Evolutionary conservation across 179 eudicot genomes (phyloP), one percentile per base, ranked within the genome.

Genomic region (Carnegiea gigantea): DNA sequence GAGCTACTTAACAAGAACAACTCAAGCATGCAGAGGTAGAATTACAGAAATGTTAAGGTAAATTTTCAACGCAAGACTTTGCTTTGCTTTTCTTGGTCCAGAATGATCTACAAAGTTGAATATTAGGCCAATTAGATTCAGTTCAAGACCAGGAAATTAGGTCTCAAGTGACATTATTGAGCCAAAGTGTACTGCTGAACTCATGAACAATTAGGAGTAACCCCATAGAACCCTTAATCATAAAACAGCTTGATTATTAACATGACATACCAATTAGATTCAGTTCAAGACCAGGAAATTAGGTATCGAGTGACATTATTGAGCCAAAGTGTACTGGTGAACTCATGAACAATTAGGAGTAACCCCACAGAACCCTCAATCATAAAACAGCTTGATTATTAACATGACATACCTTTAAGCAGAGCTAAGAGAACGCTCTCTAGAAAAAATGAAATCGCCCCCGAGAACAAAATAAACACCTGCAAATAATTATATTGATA

Each of bases 381-480:
- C 57, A 43, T 6, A 79, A 28, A 40, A 49, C 46, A 33, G 33
- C 71, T 73, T 74, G 51, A 51, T n/a, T 59, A 33, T 33, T 76
- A 44, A 30, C 54, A 76, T 49, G 38, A 36, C 81, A 54, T 89
- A 96, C 99, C 99, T 89, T 88, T 92, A 73, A 94, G 89, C 44
- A 93, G 81, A 77, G 89, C 86, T 81, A 90, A 83, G 23, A 89
- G 82, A 77, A 86, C 83, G 83, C 90, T 82, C 87, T 93, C 91
- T 76, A 90, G 86, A 80, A 94, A 85, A 81, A 93, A 84, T 79
- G 99, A 91, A 53, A 87, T 87, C 21, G 82, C 73, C 76, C 87
- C 74, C 13, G 98, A 96, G 87, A 94, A 96, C 89, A 93, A 74
- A 85, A 93, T 87, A 81, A 96, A 96, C 81, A 96, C 99, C 99